These are phyloP conservation scores for Syzygium aromaticum DNA, from an alignment of 345 rosid species.

Conservation along the genomic window DNA sequence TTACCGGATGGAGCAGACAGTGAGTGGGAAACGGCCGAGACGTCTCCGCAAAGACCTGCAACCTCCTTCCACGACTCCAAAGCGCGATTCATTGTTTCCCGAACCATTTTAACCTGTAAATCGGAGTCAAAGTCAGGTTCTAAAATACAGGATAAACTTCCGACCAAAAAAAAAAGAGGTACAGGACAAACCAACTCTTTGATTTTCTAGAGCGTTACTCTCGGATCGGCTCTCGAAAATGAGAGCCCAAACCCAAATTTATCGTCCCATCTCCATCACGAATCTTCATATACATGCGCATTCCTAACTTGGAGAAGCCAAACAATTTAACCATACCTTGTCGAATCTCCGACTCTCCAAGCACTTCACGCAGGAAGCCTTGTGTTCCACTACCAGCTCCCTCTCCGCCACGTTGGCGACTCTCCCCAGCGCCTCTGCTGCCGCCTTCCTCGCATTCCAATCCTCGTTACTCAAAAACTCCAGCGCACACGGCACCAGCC, in stretches of 20 bases:
- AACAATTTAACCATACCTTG: slow-evolving; percentile 35
- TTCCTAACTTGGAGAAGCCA: background rate
- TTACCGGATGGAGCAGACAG: slow-evolving; percentile 36
- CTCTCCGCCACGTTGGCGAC: slow-evolving; percentile 44
- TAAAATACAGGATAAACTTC: background rate
- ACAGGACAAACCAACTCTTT: background rate
- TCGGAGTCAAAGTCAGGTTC: background rate
- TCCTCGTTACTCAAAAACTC: slow-evolving; percentile 67
- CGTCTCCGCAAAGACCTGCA: slow-evolving; percentile 32
- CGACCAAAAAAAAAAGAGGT: too few species aligned
- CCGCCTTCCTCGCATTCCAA: slow-evolving; percentile 86
- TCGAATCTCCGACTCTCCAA: slow-evolving; percentile 71
- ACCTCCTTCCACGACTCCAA: slow-evolving; percentile 74
- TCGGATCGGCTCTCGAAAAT: background rate
- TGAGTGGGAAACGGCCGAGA: slow-evolving; percentile 26
- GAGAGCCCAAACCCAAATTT: background rate
- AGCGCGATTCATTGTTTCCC: slow-evolving; percentile 81
- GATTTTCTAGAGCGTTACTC: background rate
- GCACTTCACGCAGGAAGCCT: slow-evolving; percentile 33
- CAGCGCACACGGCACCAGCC: slow-evolving; percentile 50
- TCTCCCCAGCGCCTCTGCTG: slow-evolving; percentile 76
- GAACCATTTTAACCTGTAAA: slow-evolving; percentile 69
- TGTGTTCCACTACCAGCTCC: slow-evolving; percentile 47
- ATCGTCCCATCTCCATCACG: background rate
- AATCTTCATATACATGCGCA: background rate